Percentiles rank a stretch among this genome's conserved stretches.
Evolutionary conservation across 306 rosid species (phyloP).

Genomic region (Cajanus cajan): DNA sequence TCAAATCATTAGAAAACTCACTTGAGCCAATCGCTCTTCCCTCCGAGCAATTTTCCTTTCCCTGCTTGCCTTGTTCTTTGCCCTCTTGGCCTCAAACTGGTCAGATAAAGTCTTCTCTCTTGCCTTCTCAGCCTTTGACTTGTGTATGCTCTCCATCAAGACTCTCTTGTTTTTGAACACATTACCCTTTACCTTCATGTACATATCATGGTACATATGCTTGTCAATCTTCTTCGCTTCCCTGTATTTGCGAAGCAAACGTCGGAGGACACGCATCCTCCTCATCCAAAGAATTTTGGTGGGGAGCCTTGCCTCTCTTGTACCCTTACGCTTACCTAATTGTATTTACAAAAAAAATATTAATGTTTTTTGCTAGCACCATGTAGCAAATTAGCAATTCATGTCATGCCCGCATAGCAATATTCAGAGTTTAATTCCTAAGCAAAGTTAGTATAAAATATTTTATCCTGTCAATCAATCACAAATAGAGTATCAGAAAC

Average conservation of each 20-base stretch:
- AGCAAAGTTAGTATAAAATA: too few relatives aligned
- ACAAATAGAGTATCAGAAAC: too few relatives aligned
- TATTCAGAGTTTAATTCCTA: too few relatives aligned
- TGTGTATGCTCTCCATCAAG: constrained; percentile 95
- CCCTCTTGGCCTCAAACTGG: constrained; percentile 90
- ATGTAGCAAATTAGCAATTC: background rate
- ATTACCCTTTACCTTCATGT: constrained; percentile 98
- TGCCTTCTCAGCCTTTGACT: constrained; percentile 96
- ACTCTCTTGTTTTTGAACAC: constrained; percentile 96
- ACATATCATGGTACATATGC: constrained; percentile 99
- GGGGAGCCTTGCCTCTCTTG: constrained; percentile 94
- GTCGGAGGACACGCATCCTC: constrained; percentile 91
- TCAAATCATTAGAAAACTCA: constrained; percentile 5
- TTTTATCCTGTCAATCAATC: too few relatives aligned
- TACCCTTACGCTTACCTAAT: constrained; percentile 90
- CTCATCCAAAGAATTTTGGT: constrained; percentile 97
- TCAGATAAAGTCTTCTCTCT: constrained; percentile 93
- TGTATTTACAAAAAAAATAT: background rate
- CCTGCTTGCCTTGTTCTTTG: constrained; percentile 94
- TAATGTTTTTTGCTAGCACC: background rate
- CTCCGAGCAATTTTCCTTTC: constrained; percentile 79
- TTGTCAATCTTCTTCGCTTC: constrained; percentile 87
- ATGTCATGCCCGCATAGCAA: background rate
- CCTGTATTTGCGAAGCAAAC: constrained; percentile 91
- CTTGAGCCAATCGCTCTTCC: constrained; percentile 94